Percentiles rank a stretch among this genome's conserved stretches.
phyloP scores from a whole-genome alignment of 306 rosid genomes.

The Trifolium pratense region DNA sequence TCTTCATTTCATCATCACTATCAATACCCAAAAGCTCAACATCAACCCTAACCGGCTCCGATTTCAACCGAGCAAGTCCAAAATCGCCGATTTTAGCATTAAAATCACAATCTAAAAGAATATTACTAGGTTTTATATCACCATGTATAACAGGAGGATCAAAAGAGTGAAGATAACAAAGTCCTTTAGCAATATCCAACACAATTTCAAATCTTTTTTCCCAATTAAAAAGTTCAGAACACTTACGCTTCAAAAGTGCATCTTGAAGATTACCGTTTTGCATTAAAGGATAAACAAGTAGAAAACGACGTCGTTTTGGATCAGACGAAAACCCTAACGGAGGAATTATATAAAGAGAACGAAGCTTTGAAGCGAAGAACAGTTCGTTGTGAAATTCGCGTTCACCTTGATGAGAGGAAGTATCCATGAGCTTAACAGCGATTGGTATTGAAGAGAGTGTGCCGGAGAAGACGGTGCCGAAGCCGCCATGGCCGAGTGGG shows the following conservation, averaged over 20 bases:
- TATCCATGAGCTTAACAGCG: conserved; percentile 91
- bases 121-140: conserved; percentile 89
- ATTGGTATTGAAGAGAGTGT: conserved; percentile 49
- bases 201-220: conserved; percentile 54
- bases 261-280: conserved; percentile 86
- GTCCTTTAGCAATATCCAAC: conserved; percentile 68
- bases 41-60: conserved; percentile 22
- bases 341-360: conserved; percentile 55
- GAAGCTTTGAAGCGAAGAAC: conserved; percentile 72
- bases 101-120: conserved; percentile 62
- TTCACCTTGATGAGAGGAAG: conserved; percentile 81
- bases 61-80: conserved; percentile 77
- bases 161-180: conserved; percentile 68
- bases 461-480: conserved; percentile 84
- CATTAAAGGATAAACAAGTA: conserved; percentile 84
- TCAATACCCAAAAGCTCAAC: conserved; percentile 32
- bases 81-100: conserved; percentile 77
- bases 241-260: conserved; percentile 72
- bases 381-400: conserved; percentile 96
- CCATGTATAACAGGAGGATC: conserved; percentile 88
- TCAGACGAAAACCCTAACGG: conserved; percentile 82
- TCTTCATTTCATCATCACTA: conserved; percentile 38
- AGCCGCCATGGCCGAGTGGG: conserved; percentile 91
- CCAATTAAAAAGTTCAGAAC: conserved; percentile 74
- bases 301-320: conserved; percentile 68